A percentile compares a stretch with the other conserved stretches of the same genome.
phyloP scores from a whole-genome alignment of 2,329 filamentous ascomycete species.

The Colletotrichum australisinense region DNA sequence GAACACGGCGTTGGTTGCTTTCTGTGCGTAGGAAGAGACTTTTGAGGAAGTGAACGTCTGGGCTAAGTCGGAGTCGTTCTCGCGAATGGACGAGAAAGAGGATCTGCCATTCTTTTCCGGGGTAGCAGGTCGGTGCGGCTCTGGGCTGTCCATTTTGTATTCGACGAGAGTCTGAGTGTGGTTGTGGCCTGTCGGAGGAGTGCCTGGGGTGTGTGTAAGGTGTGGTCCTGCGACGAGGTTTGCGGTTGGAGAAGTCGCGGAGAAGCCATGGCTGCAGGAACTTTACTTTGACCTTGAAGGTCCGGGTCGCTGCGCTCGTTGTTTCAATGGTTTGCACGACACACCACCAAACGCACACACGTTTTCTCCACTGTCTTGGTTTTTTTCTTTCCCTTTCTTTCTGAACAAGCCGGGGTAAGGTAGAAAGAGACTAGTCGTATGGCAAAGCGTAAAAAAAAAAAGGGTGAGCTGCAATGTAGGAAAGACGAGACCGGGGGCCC shows the following conservation, averaged over 20 bases:
- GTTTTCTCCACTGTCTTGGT: neutral
- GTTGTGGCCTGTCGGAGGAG: slow-evolving; percentile 39
- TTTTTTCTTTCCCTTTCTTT: neutral
- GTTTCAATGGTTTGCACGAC: slow-evolving; percentile 35
- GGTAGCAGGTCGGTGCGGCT: slow-evolving; percentile 40
- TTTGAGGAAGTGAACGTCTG: slow-evolving; percentile 74
- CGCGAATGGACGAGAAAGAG: slow-evolving; percentile 72
- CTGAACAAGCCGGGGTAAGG: neutral
- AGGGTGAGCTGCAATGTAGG: slow-evolving; percentile 13
- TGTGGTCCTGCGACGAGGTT: slow-evolving; percentile 47
- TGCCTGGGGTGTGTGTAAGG: slow-evolving; percentile 47
- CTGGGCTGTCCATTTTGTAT: slow-evolving; percentile 44
- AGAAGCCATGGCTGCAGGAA: slow-evolving; percentile 34
- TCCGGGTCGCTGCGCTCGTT: slow-evolving; percentile 29
- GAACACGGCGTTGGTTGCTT: slow-evolving; percentile 59
- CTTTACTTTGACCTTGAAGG: slow-evolving; percentile 32
- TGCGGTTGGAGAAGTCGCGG: slow-evolving; percentile 29
- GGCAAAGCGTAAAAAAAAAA: neutral
- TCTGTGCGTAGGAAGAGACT: slow-evolving; percentile 66
- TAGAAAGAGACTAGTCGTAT: neutral
- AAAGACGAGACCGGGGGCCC: slow-evolving; percentile 35
- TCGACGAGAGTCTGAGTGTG: slow-evolving; percentile 13
- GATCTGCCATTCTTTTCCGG: slow-evolving; percentile 57
- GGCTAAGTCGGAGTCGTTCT: slow-evolving; percentile 67
- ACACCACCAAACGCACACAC: slow-evolving; percentile 29